phyloP scores from a whole-genome alignment of 2,329 filamentous ascomycete species.

The Hypoxylon rubiginosum region DNA sequence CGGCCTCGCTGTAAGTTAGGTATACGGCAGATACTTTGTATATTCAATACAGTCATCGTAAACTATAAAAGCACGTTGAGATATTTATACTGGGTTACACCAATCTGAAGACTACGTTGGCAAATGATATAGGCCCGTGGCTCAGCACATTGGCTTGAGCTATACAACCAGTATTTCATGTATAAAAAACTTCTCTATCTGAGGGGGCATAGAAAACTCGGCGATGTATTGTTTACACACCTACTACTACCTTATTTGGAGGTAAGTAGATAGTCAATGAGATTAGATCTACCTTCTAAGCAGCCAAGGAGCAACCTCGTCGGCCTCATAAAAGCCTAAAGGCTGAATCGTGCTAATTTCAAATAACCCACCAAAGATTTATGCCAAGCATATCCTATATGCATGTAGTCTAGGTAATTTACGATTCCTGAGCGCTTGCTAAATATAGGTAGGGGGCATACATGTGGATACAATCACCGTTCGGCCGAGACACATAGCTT shows the following conservation, averaged over 20 bases:
- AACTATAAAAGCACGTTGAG: too few species aligned
- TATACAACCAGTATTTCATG: background rate
- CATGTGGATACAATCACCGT: constrained; percentile 9
- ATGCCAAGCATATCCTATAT: background rate
- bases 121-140: too few species aligned
- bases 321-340: background rate
- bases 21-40: too few species aligned
- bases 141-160: background rate
- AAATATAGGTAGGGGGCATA: constrained; percentile 13
- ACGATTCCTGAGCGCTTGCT: background rate
- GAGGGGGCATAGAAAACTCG: background rate
- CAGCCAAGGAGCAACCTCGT: background rate
- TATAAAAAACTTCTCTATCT: background rate
- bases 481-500: background rate
- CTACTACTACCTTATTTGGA: background rate
- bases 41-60: too few species aligned
- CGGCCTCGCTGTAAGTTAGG: too few species aligned
- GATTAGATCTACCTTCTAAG: background rate
- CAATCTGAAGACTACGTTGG: too few species aligned
- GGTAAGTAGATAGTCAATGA: background rate
- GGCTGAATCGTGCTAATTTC: background rate
- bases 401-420: background rate
- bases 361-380: background rate
- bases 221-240: background rate
- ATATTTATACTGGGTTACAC: background rate